A percentile compares a stretch with the other conserved stretches of the same genome.
Conservation (phyloP, 345 rosid genomes). For the Lenwebbia sp. region DNA sequence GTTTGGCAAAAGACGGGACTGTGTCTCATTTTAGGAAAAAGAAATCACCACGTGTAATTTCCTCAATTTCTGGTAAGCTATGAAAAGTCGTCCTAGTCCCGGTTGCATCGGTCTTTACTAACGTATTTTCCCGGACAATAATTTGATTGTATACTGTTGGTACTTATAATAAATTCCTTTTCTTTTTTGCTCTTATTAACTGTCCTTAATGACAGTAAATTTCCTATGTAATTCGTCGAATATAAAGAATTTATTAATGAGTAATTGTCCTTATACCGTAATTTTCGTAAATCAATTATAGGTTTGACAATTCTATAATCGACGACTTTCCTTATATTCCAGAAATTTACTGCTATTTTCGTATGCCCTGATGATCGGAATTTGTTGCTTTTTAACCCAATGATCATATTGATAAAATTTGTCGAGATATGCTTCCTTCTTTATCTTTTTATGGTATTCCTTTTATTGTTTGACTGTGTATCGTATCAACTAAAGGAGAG, state of each 20-base stretch:
- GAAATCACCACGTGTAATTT: not conserved
- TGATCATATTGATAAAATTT: not conserved
- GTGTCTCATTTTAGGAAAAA: not conserved
- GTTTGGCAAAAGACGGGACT: no score
- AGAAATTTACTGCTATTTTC: not conserved
- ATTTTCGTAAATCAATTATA: not conserved
- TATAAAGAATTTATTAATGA: not conserved
- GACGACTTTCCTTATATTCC: not conserved
- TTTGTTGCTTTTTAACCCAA: not conserved
- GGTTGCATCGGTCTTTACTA: not conserved
- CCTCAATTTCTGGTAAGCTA: not conserved
- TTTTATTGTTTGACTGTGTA: not conserved
- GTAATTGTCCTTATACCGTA: not conserved
- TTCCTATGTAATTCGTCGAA: not conserved
- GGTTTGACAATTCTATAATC: not conserved
- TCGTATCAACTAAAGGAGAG: not conserved
- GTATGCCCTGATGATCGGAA: not conserved
- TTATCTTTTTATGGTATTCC: not conserved
- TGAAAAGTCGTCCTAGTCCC: not conserved
- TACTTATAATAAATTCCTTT: not conserved
- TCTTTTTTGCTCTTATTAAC: not conserved
- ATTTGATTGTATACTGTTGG: not conserved
- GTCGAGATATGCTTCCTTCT: not conserved
- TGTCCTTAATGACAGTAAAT: not conserved
- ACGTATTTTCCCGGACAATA: not conserved